Evolutionary conservation across 192 early-diverging fungal genomes (phyloP).

Genomic region (Backusella australiensis): DNA sequence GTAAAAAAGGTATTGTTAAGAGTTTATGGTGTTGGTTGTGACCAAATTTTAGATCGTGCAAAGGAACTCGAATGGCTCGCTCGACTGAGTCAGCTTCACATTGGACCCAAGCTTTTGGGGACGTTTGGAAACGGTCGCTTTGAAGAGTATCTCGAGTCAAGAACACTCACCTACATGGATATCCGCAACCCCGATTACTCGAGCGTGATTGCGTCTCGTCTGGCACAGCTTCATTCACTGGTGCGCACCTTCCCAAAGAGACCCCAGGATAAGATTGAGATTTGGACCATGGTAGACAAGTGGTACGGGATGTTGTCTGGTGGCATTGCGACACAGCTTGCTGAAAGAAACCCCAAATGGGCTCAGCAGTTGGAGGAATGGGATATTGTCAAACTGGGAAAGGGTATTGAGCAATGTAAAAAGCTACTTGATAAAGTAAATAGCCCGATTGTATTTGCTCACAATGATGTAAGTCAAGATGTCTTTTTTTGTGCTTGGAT

Average conservation of each 20-base stretch:
- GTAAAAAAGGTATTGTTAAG: slow-evolving; percentile 49
- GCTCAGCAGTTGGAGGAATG: neutral
- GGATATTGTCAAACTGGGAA: slow-evolving; percentile 46
- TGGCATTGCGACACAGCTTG: neutral
- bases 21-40: slow-evolving; percentile 81
- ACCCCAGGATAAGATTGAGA: slow-evolving; percentile 40
- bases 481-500: neutral
- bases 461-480: slow-evolving; percentile 73
- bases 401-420: slow-evolving; percentile 48
- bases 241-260: slow-evolving; percentile 61
- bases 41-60: slow-evolving; percentile 69
- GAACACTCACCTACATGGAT: slow-evolving; percentile 64
- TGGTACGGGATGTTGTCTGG: slow-evolving; percentile 51
- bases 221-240: slow-evolving; percentile 71
- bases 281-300: slow-evolving; percentile 66
- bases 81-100: slow-evolving; percentile 63
- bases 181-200: slow-evolving; percentile 65
- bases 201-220: slow-evolving; percentile 63
- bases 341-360: neutral
- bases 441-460: slow-evolving; percentile 77
- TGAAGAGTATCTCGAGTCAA: slow-evolving; percentile 79
- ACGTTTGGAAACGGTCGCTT: slow-evolving; percentile 82
- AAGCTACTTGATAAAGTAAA: slow-evolving; percentile 30
- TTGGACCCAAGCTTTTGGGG: slow-evolving; percentile 70
- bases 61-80: slow-evolving; percentile 78